A percentile compares a stretch with the other conserved stretches of the same genome.
Conservation (phyloP, 306 rosid species). For the Vigna nakashimae region DNA sequence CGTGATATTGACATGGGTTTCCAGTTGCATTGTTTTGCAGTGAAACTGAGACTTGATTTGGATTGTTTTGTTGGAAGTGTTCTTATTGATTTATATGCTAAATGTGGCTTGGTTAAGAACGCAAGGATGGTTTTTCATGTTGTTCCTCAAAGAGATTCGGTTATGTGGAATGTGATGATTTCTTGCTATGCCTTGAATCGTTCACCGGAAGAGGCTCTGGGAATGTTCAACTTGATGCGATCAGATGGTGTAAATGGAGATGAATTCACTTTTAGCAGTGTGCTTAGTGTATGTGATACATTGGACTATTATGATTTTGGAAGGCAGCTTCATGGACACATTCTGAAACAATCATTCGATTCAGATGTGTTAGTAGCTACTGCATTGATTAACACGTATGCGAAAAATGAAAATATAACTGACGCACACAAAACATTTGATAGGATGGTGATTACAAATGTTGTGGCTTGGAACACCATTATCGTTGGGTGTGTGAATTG, state of each 20-base stretch:
- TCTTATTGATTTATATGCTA: conserved; percentile 66
- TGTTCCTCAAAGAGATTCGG: conserved; percentile 58
- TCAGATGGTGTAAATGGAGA: conserved; percentile 60
- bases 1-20: conserved; percentile 56
- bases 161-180: conserved; percentile 86
- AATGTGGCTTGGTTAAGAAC: conserved; percentile 60
- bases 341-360: conserved; percentile 58
- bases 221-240: conserved; percentile 58
- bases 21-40: conserved; percentile 67
- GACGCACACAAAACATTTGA: conserved; percentile 60
- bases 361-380: conserved; percentile 73
- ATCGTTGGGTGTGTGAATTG: conserved; percentile 66
- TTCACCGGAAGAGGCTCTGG: conserved; percentile 53
- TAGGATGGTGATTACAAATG: conserved; percentile 54
- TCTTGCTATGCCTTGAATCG: conserved; percentile 63
- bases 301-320: conserved; percentile 55
- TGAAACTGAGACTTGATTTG: conserved; percentile 64
- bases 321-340: conserved; percentile 60
- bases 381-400: conserved; percentile 69
- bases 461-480: conserved; percentile 78
- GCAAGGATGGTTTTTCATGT: conserved; percentile 62
- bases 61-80: conserved; percentile 70
- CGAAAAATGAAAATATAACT: conserved; percentile 50
- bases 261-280: conserved; percentile 70
- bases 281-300: conserved; percentile 54